phyloP scores from a whole-genome alignment of 352 stramenopile species.

The Thalassiosira livingstoniorum region DNA sequence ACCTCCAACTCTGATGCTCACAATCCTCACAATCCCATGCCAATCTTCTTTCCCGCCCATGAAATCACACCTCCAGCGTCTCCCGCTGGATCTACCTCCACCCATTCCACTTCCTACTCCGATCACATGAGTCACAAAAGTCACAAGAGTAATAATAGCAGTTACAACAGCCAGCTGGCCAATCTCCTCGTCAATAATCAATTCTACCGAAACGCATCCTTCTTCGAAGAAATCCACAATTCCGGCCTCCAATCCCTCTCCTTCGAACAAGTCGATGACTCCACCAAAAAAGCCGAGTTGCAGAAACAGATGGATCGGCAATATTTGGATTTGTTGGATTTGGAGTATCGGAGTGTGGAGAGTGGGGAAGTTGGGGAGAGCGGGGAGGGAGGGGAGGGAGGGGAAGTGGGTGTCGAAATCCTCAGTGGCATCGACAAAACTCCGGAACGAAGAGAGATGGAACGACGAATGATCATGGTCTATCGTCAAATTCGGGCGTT shows the following conservation, averaged over 20 bases:
- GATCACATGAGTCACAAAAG: not conserved
- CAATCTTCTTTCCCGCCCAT: not conserved
- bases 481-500: constrained; percentile 27
- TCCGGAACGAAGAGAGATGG: constrained; percentile 22
- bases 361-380: constrained; percentile 20
- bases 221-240: constrained; percentile 49
- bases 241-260: constrained; percentile 42
- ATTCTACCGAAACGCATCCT: not conserved
- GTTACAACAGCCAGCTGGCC: not conserved
- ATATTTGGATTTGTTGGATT: constrained; percentile 50
- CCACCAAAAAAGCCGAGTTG: constrained; percentile 27
- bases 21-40: not conserved
- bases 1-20: too few species aligned
- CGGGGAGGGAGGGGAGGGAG: constrained; percentile 23
- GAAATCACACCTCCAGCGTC: not conserved
- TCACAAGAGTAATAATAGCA: not conserved
- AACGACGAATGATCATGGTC: constrained; percentile 10
- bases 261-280: constrained; percentile 53
- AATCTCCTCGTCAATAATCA: not conserved
- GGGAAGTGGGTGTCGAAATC: constrained; percentile 15
- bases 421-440: constrained; percentile 4
- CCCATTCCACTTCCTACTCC: too few species aligned
- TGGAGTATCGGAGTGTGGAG: constrained; percentile 38
- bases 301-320: constrained; percentile 48
- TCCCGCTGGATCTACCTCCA: not conserved